Percentiles rank a stretch among this genome's conserved stretches.
Evolutionary conservation across 23 red algal species (phyloP).

Genomic region (Gracilaria gracilis): DNA sequence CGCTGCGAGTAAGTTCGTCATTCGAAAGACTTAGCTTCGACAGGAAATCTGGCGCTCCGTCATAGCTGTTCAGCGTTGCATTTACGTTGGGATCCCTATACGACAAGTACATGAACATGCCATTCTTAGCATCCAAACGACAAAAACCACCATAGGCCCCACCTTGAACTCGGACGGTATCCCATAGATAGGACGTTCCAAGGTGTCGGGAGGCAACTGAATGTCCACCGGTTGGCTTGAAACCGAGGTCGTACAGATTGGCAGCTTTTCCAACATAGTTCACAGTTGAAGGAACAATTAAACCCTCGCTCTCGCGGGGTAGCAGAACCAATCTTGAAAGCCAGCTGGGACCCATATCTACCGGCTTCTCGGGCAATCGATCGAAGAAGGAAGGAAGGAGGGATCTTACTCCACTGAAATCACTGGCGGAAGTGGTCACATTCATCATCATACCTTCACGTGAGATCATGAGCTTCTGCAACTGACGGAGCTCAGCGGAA

Average conservation of each 20-base stretch:
- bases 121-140: constrained; percentile 81
- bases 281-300: constrained; percentile 89
- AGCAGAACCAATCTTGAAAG: constrained; percentile 25
- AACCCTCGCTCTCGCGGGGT: constrained; percentile 75
- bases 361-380: constrained; percentile 56
- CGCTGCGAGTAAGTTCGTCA: constrained; percentile 83
- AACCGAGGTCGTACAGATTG: constrained; percentile 89
- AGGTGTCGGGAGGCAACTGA: constrained; percentile 84
- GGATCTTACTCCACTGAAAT: constrained; percentile 62
- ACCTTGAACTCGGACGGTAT: constrained; percentile 93
- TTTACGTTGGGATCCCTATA: constrained; percentile 96
- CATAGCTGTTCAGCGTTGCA: constrained; percentile 85
- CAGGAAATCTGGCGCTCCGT: constrained; percentile 75
- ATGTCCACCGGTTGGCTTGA: constrained; percentile 72
- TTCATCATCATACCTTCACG: constrained; percentile 80
- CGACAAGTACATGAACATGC: constrained; percentile 88
- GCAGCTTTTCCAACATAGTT: constrained; percentile 97
- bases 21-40: constrained; percentile 51
- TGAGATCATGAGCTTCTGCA: constrained; percentile 65
- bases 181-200: constrained; percentile 95
- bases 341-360: constrained; percentile 26
- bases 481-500: constrained; percentile 50
- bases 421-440: constrained; percentile 75
- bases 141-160: constrained; percentile 98
- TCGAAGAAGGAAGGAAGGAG: constrained; percentile 75